A percentile compares a stretch with the other conserved stretches of the same genome.
phyloP scores from a whole-genome alignment of 2,329 filamentous ascomycete species.

The Cordyceps tenuipes region DNA sequence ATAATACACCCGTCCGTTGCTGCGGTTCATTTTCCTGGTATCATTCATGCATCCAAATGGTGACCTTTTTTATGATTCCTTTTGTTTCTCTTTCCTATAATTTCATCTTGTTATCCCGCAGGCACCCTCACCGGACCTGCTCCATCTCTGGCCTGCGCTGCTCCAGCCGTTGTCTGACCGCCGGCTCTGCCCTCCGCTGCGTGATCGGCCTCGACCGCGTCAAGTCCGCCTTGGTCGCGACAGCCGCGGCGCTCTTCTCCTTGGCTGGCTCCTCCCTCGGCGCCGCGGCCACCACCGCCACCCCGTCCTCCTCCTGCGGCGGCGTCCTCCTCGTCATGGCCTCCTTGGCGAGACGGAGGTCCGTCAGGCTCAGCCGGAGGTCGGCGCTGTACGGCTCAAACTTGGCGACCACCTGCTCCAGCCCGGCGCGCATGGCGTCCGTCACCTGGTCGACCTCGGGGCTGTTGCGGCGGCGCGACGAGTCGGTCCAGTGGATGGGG shows the following conservation, averaged over 20 bases:
- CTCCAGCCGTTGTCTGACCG: conserved; percentile 10
- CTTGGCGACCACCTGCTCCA: conserved; percentile 56
- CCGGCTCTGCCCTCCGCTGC: conserved; percentile 17
- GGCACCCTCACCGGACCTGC: conserved; percentile 19
- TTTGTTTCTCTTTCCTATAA: neutral
- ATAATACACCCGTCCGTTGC: neutral
- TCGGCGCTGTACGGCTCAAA: conserved; percentile 70
- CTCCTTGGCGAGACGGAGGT: conserved; percentile 68
- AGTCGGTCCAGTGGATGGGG: conserved; percentile 71
- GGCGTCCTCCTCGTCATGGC: conserved; percentile 33
- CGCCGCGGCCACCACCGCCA: conserved; percentile 11
- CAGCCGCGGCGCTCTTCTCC: conserved; percentile 14
- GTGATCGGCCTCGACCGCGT: conserved; percentile 24
- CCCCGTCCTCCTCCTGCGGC: conserved; percentile 13
- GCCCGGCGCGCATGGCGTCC: conserved; percentile 52
- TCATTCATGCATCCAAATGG: conserved; percentile 1
- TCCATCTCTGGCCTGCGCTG: conserved; percentile 10
- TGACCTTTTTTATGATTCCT: neutral
- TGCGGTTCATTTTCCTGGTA: neutral
- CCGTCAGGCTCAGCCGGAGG: conserved; percentile 59
- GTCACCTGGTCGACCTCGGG: conserved; percentile 66
- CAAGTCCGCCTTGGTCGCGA: conserved; percentile 20
- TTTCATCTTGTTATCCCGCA: neutral
- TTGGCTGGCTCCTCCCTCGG: conserved; percentile 7
- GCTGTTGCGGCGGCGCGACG: conserved; percentile 45